Evolutionary conservation across 2,329 filamentous ascomycete genomes (phyloP), one percentile per base, ranked within the genome.

Genomic region (Coniochaeta sp.): DNA sequence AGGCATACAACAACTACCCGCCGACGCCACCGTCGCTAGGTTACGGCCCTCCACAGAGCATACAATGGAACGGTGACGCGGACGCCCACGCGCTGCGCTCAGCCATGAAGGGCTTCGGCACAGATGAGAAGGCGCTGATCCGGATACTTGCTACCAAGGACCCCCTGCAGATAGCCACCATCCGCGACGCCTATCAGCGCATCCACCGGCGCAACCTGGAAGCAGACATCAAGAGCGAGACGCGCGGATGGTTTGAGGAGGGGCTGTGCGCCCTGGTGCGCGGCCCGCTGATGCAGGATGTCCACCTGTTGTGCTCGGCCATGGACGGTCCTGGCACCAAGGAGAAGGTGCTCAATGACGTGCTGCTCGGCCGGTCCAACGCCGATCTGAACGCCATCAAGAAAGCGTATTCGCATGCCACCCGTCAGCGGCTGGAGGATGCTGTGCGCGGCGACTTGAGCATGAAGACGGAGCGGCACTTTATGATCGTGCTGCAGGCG

Each of bases 61-160:
- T 90, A 50, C 80, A 84, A 33, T 88, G 81, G 79, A 87, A 96
- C 64, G 88, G 85, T 56, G 80, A 77, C 3, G 76, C 79, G 14
- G 87, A 95, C 66, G 89, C 91, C 0, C 84, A 91, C 61, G 83
- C 80, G 4, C 78, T 96, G 24, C 85, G 91, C 59, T 83, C 83
- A 66, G 91, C 93, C 1, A 96, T 97, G 91, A 96, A 96, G 74
- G 92, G 72, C 0, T 90, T 96, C 63, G 93, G 93, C 36, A 97
- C 93, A 0, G 86, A 98, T 68, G 93, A 97, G 72, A 88, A 86
- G 68, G 74, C 82, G 0, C 77, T 98, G 17, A 93, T 96, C 64
- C 77, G 79, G 1, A 77, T 88, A 3, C 77, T 98, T 9, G 77
- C 88, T 2, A 83, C 81, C 65, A 88, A 92, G 64, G 90, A 96